Base-by-base conservation (phyloP, 129 eudicot species). In the Calendula officinalis region DNA sequence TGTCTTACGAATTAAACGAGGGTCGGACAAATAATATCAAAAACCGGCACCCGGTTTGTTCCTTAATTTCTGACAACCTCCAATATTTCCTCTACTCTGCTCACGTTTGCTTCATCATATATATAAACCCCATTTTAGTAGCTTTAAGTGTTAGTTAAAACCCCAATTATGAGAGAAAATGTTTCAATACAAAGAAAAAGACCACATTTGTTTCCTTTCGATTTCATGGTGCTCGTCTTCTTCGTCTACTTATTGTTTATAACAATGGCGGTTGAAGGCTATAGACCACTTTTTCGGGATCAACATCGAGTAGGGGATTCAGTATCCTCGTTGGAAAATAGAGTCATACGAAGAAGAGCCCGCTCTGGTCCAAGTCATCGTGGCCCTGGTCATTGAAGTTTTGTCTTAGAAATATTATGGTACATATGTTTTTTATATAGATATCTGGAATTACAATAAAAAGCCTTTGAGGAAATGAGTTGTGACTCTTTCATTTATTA, bases 341-440 rank as follows among this genome's bases (percentile, higher is more conserved):
- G 55, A 0, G 54, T 48, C 10, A 62, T 70, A 17, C 71, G 81
- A 14, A 66, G 83, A 73, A 66, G 62, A 64, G 73, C 77, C 37
- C 74, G 68, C 55, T 79, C 83, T 22, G 83, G 83, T 71, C 83
- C 83, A 49, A 79, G 77, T 38, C 83, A 55, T 66, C 83, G 58
- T 49, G 83, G 83, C 11, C 73, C 49, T 13, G 83, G 83, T 54
- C 83, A 79, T 54, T 79, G 44, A 68, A 15, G 11, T 13, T 9
- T 34, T 5, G 11, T 22, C 2, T 2, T 13, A 22, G 60, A 14
- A 11, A 27, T 17, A 27, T 15, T 11, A 38, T 39, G 53, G 27
- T 69, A 56, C 44, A 72, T 72, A 72, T 9, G 55, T 72, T 62
- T 2, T 63, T 35, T 49, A 33, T 3, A 35, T 58, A 22, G 30